Conservation (phyloP, 768 basidiomycete species). For the Lyophyllum shimeji region DNA sequence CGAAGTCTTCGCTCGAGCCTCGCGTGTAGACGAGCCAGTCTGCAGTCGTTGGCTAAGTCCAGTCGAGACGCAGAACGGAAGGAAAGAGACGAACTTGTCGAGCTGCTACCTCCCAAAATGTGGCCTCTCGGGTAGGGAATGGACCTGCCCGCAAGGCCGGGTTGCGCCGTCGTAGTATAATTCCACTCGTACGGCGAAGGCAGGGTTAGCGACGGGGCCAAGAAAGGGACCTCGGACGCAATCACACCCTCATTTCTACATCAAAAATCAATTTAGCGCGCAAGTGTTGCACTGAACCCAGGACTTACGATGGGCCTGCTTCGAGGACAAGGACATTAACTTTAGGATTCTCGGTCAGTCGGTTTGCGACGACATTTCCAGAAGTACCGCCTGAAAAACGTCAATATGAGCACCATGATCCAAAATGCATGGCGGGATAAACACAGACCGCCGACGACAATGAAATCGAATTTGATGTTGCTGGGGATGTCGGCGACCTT, state of each 20-base stretch:
- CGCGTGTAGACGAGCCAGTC: slow-evolving; percentile 23
- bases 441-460: slow-evolving; percentile 15
- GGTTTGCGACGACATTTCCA: slow-evolving; percentile 20
- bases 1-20: slow-evolving; percentile 29
- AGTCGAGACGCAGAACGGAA: neutral
- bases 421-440: neutral
- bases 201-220: slow-evolving; percentile 4
- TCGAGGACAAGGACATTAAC: slow-evolving; percentile 25
- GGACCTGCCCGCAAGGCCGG: slow-evolving; percentile 16
- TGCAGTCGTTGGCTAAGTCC: neutral
- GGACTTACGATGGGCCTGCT: slow-evolving; percentile 20
- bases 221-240: slow-evolving; percentile 16
- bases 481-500: slow-evolving; percentile 8
- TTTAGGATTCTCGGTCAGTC: slow-evolving; percentile 18
- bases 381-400: slow-evolving; percentile 10
- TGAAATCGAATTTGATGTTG: slow-evolving; percentile 15
- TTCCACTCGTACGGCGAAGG: slow-evolving; percentile 23
- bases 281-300: too few species aligned
- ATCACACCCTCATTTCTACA: slow-evolving; percentile 14
- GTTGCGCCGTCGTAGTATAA: slow-evolving; percentile 24
- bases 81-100: slow-evolving; percentile 17
- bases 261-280: too few species aligned
- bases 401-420: too few species aligned
- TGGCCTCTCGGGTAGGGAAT: slow-evolving; percentile 23
- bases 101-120: slow-evolving; percentile 24